Evolutionary conservation across 2,329 filamentous ascomycete species (phyloP).

Genomic region (Aspergillus fijiensis): DNA sequence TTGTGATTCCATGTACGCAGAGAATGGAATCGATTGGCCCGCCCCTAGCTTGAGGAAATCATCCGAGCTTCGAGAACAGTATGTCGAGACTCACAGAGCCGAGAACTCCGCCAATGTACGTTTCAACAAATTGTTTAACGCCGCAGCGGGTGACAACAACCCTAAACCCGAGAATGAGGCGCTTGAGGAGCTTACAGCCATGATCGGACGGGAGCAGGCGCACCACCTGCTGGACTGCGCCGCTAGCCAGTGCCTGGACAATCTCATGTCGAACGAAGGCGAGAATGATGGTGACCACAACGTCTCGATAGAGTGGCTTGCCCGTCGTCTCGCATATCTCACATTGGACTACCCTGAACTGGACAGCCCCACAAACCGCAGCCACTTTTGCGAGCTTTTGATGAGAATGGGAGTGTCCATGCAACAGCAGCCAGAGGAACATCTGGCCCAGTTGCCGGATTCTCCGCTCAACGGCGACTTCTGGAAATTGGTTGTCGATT

Average conservation of each 20-base stretch:
- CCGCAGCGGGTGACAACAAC: neutral
- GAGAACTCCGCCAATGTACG: slow-evolving; percentile 16
- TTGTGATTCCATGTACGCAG: slow-evolving; percentile 18
- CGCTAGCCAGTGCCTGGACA: neutral
- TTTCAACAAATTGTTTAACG: neutral
- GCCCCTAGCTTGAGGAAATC: slow-evolving; percentile 24
- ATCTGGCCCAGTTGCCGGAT: neutral
- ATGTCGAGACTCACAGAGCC: slow-evolving; percentile 12
- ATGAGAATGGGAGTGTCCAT: slow-evolving; percentile 13
- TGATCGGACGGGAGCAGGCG: neutral
- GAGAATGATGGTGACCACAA: slow-evolving; percentile 7
- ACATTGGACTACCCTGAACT: slow-evolving; percentile 17
- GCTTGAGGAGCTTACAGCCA: neutral
- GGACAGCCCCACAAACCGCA: slow-evolving; percentile 21
- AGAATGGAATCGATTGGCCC: slow-evolving; percentile 13
- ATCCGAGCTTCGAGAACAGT: slow-evolving; percentile 19
- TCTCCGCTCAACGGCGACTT: slow-evolving; percentile 2
- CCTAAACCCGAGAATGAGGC: neutral
- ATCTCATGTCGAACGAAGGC: too few species aligned
- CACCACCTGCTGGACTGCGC: neutral
- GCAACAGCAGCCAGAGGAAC: neutral
- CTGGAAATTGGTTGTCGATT: slow-evolving; percentile 8
- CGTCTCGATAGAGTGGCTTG: slow-evolving; percentile 15
- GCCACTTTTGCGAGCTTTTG: slow-evolving; percentile 17
- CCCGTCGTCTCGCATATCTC: slow-evolving; percentile 16